Conservation (phyloP, 2,329 filamentous ascomycete species). For the Fusarium denticulatum region DNA sequence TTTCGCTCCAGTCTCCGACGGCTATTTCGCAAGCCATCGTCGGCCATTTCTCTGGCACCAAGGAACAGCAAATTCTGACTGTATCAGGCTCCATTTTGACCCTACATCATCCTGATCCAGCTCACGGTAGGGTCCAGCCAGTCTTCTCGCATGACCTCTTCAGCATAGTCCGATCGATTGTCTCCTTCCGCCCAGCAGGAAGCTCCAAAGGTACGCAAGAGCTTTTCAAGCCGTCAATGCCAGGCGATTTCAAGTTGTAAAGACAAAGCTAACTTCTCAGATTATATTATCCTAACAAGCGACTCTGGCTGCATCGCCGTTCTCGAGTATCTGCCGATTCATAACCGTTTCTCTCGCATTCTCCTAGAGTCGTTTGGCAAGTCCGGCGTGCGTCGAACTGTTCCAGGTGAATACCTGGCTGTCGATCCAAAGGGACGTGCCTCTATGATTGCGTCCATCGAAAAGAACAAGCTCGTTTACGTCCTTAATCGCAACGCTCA, state of each 20-base stretch:
- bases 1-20: slow-evolving; percentile 93
- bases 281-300: slow-evolving; percentile 94
- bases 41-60: slow-evolving; percentile 94
- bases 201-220: slow-evolving; percentile 86
- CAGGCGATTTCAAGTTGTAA: no score
- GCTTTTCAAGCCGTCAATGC: slow-evolving; percentile 37
- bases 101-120: slow-evolving; percentile 84
- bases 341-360: slow-evolving; percentile 87
- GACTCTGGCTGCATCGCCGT: slow-evolving; percentile 97
- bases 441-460: slow-evolving; percentile 89
- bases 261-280: slow-evolving; percentile 60
- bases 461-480: slow-evolving; percentile 99
- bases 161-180: slow-evolving; percentile 89
- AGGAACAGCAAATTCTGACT: slow-evolving; percentile 96
- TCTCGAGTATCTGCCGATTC: slow-evolving; percentile 85
- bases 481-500: slow-evolving; percentile 95
- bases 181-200: slow-evolving; percentile 89
- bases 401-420: slow-evolving; percentile 95
- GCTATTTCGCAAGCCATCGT: slow-evolving; percentile 90
- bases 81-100: slow-evolving; percentile 90
- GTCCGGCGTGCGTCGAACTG: slow-evolving; percentile 89
- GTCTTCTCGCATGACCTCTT: slow-evolving; percentile 93
- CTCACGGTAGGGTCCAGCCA: slow-evolving; percentile 84
- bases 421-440: slow-evolving; percentile 95
- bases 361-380: slow-evolving; percentile 98